Evolutionary conservation across 805 yeast species (phyloP), one percentile per base, ranked within the genome.

Genomic region (Yarrowia deformans): DNA sequence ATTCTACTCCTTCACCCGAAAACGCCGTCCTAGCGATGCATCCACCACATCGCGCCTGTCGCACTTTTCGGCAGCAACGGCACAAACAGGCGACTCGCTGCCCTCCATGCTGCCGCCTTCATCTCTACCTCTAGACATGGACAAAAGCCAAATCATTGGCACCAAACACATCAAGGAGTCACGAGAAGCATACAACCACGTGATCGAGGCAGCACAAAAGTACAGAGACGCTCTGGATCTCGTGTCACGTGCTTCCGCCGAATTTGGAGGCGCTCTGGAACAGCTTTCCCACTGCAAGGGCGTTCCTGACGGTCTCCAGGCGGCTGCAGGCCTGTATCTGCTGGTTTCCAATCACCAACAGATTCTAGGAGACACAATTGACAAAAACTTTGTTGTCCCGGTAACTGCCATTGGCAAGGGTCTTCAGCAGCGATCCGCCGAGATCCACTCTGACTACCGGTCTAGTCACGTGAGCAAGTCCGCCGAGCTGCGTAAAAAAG

Each of bases 301-400:
- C 16, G 68, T 63, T 16, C 55, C 68, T 10, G 66, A 60, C 42
- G 66, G 66, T 3, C 66, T 60, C 8, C 66, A 60, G 42, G 66
- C 66, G 8, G 66, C 66, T 7, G 66, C 66, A 34, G 97, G 97
- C 0, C 79, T 92, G 68, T 93, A 90, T 73, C 87, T 85, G 74
- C 81, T 92, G 52, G 84, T 90, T 19, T 87, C 94, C 0, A 91
- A 90, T 75, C 95, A 91, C 75, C 89, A 90, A 71, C 88, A 87
- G 71, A 85, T 92, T 14, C 81, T 92, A 72, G 84, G 91, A 16
- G 80, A 86, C 67, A 78, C 87, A 56, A 76, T 91, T 1, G 78
- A 80, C n/a, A 75, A 81, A n/a, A 81, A 84, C 42, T 85, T 91
- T 73, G 86, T 84, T 68, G 80, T 77, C 16, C 90, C 91, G 0